Conservation (phyloP, 495 filamentous ascomycete species). For the Xylaria cubensis region DNA sequence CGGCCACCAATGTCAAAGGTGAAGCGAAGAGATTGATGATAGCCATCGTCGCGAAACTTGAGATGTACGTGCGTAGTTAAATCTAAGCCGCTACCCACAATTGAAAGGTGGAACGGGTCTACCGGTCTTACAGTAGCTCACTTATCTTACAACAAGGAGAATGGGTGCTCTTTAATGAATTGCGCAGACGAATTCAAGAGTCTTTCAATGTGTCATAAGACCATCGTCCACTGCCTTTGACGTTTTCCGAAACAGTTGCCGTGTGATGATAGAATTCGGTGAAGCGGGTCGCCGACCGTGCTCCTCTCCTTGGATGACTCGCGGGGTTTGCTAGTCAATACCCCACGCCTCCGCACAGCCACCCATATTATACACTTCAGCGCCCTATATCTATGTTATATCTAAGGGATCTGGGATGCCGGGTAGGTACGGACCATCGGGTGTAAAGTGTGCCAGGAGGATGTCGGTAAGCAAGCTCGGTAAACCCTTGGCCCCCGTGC, state of each 20-base stretch:
- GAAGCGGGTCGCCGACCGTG: neutral
- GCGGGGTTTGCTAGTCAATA: constrained; percentile 13
- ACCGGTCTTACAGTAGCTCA: neutral
- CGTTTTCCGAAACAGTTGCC: neutral
- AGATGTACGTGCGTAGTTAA: neutral
- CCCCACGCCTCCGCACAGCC: constrained; percentile 13
- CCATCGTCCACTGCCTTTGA: neutral
- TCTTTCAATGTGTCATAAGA: neutral
- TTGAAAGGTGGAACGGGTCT: neutral
- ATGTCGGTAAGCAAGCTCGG: constrained; percentile 21
- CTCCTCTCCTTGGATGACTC: neutral
- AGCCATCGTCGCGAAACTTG: constrained; percentile 41
- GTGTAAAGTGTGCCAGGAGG: neutral
- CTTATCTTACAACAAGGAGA: neutral
- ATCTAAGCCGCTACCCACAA: constrained; percentile 9
- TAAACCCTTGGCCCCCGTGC: neutral
- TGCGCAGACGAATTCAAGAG: neutral
- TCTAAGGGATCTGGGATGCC: neutral
- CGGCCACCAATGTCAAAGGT: constrained; percentile 60
- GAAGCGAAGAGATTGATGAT: constrained; percentile 56
- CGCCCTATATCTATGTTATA: neutral
- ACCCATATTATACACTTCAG: neutral
- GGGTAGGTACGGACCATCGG: neutral
- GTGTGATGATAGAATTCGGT: constrained; percentile 7
- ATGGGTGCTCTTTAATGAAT: neutral